Conservation (phyloP, 2,329 filamentous ascomycete species). For the Exophiala aquamarina region DNA sequence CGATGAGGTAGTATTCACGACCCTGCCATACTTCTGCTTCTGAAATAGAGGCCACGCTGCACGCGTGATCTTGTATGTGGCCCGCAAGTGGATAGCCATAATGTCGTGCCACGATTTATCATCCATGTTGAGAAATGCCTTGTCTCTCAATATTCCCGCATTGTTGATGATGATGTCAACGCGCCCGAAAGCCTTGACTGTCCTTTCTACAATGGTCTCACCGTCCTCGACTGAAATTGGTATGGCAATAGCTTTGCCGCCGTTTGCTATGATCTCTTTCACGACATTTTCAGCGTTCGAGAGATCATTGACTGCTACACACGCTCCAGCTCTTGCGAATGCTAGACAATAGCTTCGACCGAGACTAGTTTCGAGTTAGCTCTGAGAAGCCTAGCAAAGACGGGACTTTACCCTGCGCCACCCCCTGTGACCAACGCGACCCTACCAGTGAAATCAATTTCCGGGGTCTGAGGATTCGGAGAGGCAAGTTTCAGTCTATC, state of each 20-base stretch:
- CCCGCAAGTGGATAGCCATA: constrained; percentile 84
- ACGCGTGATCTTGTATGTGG: constrained; percentile 95
- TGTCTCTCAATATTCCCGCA: constrained; percentile 93
- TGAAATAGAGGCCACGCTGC: constrained; percentile 96
- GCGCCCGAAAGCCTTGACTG: constrained; percentile 88
- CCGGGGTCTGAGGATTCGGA: constrained; percentile 68
- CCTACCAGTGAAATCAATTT: constrained; percentile 76
- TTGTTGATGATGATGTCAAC: constrained; percentile 97
- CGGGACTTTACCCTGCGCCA: constrained; percentile 67
- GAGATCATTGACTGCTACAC: constrained; percentile 90
- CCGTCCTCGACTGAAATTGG: constrained; percentile 93
- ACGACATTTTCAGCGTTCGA: constrained; percentile 86
- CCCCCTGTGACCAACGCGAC: constrained; percentile 85
- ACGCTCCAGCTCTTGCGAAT: constrained; percentile 78
- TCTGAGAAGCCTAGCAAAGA: too few relatives aligned
- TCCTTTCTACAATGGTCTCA: constrained; percentile 83
- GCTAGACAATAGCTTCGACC: constrained; percentile 86
- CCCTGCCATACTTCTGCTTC: constrained; percentile 96
- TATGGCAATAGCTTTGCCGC: constrained; percentile 86
- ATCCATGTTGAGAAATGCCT: constrained; percentile 96
- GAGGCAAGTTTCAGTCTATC: constrained; percentile 76
- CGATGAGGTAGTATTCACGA: constrained; percentile 95
- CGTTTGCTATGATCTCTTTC: constrained; percentile 82
- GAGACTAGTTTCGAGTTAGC: constrained; percentile 75
- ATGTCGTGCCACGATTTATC: constrained; percentile 90